Evolutionary conservation across 352 stramenopile species (phyloP).

Genomic region (Globisporangium lucens): DNA sequence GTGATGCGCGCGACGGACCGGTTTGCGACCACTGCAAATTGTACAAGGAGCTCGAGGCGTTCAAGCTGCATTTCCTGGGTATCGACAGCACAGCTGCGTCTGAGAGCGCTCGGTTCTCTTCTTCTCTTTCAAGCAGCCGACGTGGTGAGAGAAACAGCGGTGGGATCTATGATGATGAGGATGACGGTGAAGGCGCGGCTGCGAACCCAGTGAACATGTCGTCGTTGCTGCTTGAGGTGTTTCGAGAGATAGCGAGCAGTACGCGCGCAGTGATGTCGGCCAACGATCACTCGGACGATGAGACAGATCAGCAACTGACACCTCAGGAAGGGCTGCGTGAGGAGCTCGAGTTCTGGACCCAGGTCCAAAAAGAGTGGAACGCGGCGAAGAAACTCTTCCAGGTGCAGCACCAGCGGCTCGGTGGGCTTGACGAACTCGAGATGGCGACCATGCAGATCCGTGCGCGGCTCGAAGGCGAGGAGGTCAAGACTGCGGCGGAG

Average conservation of each 20-base stretch:
- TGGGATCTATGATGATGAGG: constrained; percentile 13
- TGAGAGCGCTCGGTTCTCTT: background rate
- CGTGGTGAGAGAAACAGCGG: background rate
- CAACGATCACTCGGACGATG: background rate
- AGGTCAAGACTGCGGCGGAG: constrained; percentile 32
- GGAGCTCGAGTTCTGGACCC: constrained; percentile 46
- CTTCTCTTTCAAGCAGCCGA: background rate
- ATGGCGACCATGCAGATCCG: constrained; percentile 77
- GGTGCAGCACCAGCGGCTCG: constrained; percentile 65
- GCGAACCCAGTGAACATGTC: constrained; percentile 11
- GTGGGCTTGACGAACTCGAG: constrained; percentile 64
- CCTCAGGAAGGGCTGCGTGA: constrained; percentile 29
- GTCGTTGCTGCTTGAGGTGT: constrained; percentile 55
- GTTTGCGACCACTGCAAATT: constrained; percentile 64
- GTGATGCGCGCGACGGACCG: constrained; percentile 49
- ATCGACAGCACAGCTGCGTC: constrained; percentile 28
- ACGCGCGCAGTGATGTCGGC: constrained; percentile 16
- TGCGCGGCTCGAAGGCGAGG: constrained; percentile 41
- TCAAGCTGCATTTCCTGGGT: constrained; percentile 52
- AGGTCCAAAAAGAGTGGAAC: constrained; percentile 50
- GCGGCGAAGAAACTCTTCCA: constrained; percentile 65
- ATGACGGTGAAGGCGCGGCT: background rate
- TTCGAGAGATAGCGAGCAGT: constrained; percentile 45
- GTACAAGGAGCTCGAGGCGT: constrained; percentile 61
- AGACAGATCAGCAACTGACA: background rate